These are phyloP conservation scores for Ophiosphaerella herpotricha DNA, from an alignment of 2,329 filamentous ascomycete species.

Conservation along the genomic window DNA sequence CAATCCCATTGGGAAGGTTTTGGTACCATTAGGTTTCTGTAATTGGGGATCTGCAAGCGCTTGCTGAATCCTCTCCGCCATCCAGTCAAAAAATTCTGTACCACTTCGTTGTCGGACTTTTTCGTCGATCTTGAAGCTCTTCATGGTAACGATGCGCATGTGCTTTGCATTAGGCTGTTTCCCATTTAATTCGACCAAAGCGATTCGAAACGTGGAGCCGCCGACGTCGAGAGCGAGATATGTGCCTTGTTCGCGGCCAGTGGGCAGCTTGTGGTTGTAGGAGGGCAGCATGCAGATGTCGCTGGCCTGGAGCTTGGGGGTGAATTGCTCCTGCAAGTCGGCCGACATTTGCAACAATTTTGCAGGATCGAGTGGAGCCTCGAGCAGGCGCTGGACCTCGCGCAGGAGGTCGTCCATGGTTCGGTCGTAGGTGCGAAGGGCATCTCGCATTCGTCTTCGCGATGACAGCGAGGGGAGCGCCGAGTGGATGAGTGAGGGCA, in stretches of 20 bases:
- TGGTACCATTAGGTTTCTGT: conserved; percentile 43
- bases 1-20: conserved; percentile 61
- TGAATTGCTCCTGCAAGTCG: conserved; percentile 57
- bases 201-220: conserved; percentile 68
- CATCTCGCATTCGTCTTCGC: conserved; percentile 43
- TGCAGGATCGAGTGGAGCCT: conserved; percentile 48
- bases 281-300: conserved; percentile 69
- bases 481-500: conserved; percentile 47
- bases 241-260: conserved; percentile 62
- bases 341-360: conserved; percentile 52
- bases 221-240: conserved; percentile 68
- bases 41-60: conserved; percentile 53
- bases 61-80: conserved; percentile 63
- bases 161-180: conserved; percentile 49
- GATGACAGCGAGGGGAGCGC: conserved; percentile 41
- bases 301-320: conserved; percentile 58
- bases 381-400: conserved; percentile 51
- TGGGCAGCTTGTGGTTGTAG: conserved; percentile 65
- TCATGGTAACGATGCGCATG: conserved; percentile 61
- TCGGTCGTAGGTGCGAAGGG: conserved; percentile 47
- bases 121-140: conserved; percentile 61
- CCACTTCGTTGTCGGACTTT: conserved; percentile 60
- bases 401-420: conserved; percentile 55
- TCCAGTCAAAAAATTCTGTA: conserved; percentile 68
- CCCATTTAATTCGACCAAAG: conserved; percentile 61